Evolutionary conservation across 1,284 basidiomycete species (phyloP), one percentile per base, ranked within the genome.

Genomic region (Bondarzewia mesenterica): DNA sequence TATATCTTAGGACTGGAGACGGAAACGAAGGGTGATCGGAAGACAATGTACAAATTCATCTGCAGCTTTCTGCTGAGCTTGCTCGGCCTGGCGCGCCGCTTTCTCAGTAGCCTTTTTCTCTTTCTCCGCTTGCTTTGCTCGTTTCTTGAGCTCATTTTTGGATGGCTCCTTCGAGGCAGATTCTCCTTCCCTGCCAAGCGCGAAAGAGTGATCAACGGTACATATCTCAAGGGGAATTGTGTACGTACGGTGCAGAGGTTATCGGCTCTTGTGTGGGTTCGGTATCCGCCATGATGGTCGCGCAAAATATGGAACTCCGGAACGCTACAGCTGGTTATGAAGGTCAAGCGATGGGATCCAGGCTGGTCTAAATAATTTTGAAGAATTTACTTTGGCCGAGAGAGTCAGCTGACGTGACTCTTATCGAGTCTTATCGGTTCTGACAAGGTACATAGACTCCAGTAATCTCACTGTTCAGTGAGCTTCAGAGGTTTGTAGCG

Each of bases 91-190:
- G 15, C 25, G 20, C 6, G 88, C 90, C 5, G 80, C 82, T 55
- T 83, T 85, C 63, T 91, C 89, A 29, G 86, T 88, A 5, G 86
- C 89, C 66, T 93, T 94, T 67, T 86, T 88, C 21, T 86, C 89
- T 63, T 99, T 98, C 68, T 96, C 93, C 16, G 85, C 88, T 53
- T 89, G 87, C 67, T 95, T 96, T 25, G 89, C 89, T 27, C 84
- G 80, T 71, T 94, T 96, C 74, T 98, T 98, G 54, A 93, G 70
- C 61, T 95, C 93, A 62, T 77, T 92, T 71, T 97, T 97, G 51
- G 87, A 85, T 6, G 87, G 66, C 53, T 44, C 63, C 63, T 59
- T 70, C 57, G 52, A 54, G 59, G 69, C 54, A 55, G 64, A 52
- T 58, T 64, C 51, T 56, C 73, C 51, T 66, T 75, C 47, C 61